A percentile compares a stretch with the other conserved stretches of the same genome.
These are phyloP conservation scores for Stylonectria norvegica DNA, from an alignment of 2,329 filamentous ascomycete species.

Conservation along the genomic window DNA sequence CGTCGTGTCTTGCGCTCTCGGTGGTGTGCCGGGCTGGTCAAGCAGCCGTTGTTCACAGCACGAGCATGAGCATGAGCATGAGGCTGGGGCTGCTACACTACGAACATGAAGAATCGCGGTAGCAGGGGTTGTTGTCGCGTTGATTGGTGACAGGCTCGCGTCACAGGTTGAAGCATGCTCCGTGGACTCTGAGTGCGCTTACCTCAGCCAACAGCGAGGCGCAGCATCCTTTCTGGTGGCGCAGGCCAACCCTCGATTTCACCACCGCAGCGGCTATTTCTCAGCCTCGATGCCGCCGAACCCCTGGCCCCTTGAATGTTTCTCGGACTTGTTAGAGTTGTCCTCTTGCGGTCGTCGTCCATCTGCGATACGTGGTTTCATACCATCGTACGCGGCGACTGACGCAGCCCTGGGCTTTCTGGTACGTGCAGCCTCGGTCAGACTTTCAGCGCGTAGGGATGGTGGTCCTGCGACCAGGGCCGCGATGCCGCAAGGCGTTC, in stretches of 20 bases:
- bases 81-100: not conserved
- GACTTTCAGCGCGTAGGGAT: not conserved
- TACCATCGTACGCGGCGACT: slow-evolving; percentile 6
- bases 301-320: too few species aligned
- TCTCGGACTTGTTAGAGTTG: too few species aligned
- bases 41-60: slow-evolving; percentile 2
- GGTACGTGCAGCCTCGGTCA: not conserved
- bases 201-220: slow-evolving; percentile 5
- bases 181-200: not conserved
- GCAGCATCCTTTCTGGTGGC: slow-evolving; percentile 16
- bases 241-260: slow-evolving; percentile 4
- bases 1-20: slow-evolving; percentile 2
- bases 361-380: too few species aligned
- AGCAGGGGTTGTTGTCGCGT: not conserved
- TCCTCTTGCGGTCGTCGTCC: too few species aligned
- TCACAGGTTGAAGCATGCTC: not conserved
- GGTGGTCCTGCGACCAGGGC: slow-evolving; percentile 1
- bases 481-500: slow-evolving; percentile 1
- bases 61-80: too few species aligned
- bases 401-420: slow-evolving; percentile 11
- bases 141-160: not conserved
- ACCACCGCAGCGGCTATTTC: too few species aligned
- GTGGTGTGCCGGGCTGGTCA: slow-evolving; percentile 1
- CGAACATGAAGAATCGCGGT: not conserved
- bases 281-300: not conserved